Evolutionary conservation across 768 basidiomycete species (phyloP), one percentile per base, ranked within the genome.

Genomic region (Clathrus columnatus): DNA sequence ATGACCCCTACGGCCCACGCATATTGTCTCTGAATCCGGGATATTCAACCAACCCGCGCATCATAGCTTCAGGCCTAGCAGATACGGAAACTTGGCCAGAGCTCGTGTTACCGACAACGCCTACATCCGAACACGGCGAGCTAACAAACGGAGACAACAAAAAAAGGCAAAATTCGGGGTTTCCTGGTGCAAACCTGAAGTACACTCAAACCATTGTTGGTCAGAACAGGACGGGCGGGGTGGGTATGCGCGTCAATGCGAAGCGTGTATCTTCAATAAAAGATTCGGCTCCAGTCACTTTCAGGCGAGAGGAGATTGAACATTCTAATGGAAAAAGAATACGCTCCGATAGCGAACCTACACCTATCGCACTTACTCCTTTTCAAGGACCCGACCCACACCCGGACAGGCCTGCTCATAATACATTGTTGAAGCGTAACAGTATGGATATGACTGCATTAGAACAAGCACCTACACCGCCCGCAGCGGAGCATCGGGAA

Each of bases 161-260:
- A 50, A 21, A 60, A 8, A 49, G 58, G 29, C 60, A 57, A 48
- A 56, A 63, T 36, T 47, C 71, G 65, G 61, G 77, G 68, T 61
- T 76, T 70, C 68, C 80, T 68, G 67, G 84, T 63, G 65, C 80
- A 60, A 64, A 78, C 14, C 75, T 96, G 60, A 88, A 85, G 64
- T 85, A 94, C 68, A 87, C 90, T 5, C 83, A 86, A 63, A 96
- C 94, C 2, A 95, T 96, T 64, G 84, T 93, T 77, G 90, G 83
- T 3, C 72, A 72, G 10, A 76, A 77, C 4, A 76, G 81, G 23
- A 76, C 80, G 0, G 89, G 88, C 4, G 87, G 78, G 0, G 65
- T 86, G 1, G 93, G 93, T 0, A 76, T 94, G 70, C 76, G 92
- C 21, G 84, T 91, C 2, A 71, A 78, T 24, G 91, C 82, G 0